A percentile compares a stretch with the other conserved stretches of the same genome.
phyloP scores from a whole-genome alignment of 352 stramenopile species.

The Phytophthora litchii region DNA sequence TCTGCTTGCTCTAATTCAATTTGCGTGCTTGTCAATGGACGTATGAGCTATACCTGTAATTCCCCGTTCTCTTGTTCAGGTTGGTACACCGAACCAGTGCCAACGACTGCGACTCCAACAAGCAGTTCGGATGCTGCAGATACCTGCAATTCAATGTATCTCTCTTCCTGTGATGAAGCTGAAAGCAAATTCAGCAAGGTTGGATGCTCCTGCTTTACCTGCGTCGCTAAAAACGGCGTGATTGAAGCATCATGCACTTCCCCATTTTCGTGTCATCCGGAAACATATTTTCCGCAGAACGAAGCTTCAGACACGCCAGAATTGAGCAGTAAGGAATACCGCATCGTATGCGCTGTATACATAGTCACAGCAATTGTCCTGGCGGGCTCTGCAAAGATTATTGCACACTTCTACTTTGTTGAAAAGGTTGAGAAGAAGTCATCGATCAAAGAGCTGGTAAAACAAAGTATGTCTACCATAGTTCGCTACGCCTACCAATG shows the following conservation, averaged over 20 bases:
- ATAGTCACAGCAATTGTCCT: slow-evolving; percentile 12
- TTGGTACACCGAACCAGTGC: background rate
- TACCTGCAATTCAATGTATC: slow-evolving; percentile 1
- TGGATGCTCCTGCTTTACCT: slow-evolving; percentile 19
- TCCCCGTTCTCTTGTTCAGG: slow-evolving; percentile 2
- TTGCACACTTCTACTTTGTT: slow-evolving; percentile 9
- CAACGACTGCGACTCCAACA: background rate
- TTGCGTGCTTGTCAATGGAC: background rate
- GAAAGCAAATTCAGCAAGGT: slow-evolving; percentile 5
- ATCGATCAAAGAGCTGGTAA: slow-evolving; percentile 10
- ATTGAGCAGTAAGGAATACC: slow-evolving; percentile 13
- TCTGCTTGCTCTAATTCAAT: background rate
- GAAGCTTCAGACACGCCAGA: slow-evolving; percentile 1
- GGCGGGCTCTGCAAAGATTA: background rate
- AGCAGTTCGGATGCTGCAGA: background rate
- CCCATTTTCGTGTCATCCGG: background rate
- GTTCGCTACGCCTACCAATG: background rate
- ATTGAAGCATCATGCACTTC: slow-evolving; percentile 17
- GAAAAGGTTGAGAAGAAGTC: background rate
- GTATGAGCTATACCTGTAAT: background rate
- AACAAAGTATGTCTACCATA: slow-evolving; percentile 6
- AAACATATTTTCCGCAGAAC: background rate
- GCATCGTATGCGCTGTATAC: slow-evolving; percentile 21
- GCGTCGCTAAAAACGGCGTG: slow-evolving; percentile 7
- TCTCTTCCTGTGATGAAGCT: slow-evolving; percentile 17